Evolutionary conservation across 2,329 filamentous ascomycete genomes (phyloP).

Genomic region (Aureobasidium musti): DNA sequence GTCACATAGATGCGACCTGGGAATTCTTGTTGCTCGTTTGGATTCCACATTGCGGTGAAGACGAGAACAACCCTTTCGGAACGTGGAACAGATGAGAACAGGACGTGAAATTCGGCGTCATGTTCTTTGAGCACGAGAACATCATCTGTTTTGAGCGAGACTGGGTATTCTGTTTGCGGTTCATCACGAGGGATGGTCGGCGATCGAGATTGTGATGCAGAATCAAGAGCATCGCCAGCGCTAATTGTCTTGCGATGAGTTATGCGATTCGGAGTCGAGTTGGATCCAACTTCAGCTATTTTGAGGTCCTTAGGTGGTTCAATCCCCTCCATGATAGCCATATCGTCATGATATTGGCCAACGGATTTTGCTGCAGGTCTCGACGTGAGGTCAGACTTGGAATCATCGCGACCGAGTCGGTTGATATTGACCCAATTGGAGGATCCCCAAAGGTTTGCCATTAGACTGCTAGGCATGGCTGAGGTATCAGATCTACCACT

Average conservation of each 20-base stretch:
- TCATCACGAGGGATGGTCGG: constrained; percentile 48
- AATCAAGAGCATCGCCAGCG: constrained; percentile 27
- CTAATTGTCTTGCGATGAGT: constrained; percentile 60
- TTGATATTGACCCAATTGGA: constrained; percentile 75
- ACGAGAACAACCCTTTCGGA: constrained; percentile 86
- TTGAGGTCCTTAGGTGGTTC: constrained; percentile 31
- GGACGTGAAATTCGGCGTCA: constrained; percentile 86
- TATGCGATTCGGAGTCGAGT: constrained; percentile 32
- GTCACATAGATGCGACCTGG: constrained; percentile 87
- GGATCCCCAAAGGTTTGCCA: constrained; percentile 94
- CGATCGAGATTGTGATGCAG: constrained; percentile 15
- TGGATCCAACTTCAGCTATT: constrained; percentile 23
- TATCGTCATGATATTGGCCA: constrained; percentile 36
- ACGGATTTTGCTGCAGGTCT: constrained; percentile 28
- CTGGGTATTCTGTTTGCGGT: constrained; percentile 76
- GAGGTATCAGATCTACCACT: constrained; percentile 59
- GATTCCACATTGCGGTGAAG: constrained; percentile 87
- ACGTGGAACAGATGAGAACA: constrained; percentile 78
- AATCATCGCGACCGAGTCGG: constrained; percentile 59
- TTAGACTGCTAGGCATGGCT: constrained; percentile 79
- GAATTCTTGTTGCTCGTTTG: constrained; percentile 73
- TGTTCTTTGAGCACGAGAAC: constrained; percentile 72
- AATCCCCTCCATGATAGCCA: constrained; percentile 39
- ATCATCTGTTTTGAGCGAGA: constrained; percentile 76
- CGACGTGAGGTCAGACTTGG: constrained; percentile 38